Evolutionary conservation across 495 filamentous ascomycete genomes (phyloP).

Genomic region (Cercophora sp.): DNA sequence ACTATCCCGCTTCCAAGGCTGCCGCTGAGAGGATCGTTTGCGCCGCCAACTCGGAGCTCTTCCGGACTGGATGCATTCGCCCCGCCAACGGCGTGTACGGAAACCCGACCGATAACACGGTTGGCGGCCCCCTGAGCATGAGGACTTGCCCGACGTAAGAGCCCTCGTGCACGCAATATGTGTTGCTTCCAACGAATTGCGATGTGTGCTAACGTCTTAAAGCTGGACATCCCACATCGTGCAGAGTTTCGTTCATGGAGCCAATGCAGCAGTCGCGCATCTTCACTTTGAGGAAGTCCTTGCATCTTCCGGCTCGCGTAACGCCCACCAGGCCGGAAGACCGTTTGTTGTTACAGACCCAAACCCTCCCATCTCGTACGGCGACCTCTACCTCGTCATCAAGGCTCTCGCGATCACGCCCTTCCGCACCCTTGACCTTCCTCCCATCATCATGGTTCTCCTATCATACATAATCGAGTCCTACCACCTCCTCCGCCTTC

Average conservation of each 20-base stretch:
- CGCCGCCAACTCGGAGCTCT: conserved; percentile 35
- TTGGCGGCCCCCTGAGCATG: conserved; percentile 40
- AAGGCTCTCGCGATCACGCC: conserved; percentile 27
- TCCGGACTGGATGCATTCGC: conserved; percentile 55
- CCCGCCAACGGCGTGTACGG: conserved; percentile 59
- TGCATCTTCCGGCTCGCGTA: conserved; percentile 13
- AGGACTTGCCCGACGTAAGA: conserved; percentile 43
- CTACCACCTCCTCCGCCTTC: conserved; percentile 42
- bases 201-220: too few species aligned
- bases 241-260: conserved; percentile 55
- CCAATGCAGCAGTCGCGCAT: conserved; percentile 55
- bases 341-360: conserved; percentile 38
- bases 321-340: conserved; percentile 36
- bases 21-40: conserved; percentile 52
- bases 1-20: conserved; percentile 54
- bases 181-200: too few species aligned
- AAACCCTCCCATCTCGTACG: conserved; percentile 38
- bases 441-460: conserved; percentile 44
- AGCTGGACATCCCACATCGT: conserved; percentile 50
- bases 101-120: conserved; percentile 48
- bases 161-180: not conserved
- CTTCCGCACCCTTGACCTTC: conserved; percentile 31
- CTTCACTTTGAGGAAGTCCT: conserved; percentile 51
- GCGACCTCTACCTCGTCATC: conserved; percentile 20
- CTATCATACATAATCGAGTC: conserved; percentile 47